Conservation (phyloP, 1,284 basidiomycete species). For the Cryptococcus neoformans region DNA sequence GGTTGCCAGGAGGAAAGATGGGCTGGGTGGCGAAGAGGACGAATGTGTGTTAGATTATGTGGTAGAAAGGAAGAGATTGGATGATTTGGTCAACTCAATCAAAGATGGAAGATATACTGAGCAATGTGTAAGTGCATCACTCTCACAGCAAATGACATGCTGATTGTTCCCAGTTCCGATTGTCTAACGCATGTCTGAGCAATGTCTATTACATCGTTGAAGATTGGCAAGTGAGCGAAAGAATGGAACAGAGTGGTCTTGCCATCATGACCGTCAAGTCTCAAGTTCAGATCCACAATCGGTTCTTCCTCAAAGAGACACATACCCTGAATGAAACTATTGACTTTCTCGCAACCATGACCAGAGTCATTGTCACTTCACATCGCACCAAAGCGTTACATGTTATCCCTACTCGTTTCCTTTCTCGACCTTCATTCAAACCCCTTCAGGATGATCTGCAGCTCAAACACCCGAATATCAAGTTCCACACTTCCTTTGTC, state of each 20-base stretch:
- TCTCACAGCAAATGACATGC: conserved; percentile 4
- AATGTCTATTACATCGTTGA: conserved; percentile 58
- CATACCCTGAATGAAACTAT: conserved; percentile 53
- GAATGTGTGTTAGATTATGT: conserved; percentile 58
- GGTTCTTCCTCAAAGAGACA: conserved; percentile 57
- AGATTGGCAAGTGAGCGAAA: conserved; percentile 50
- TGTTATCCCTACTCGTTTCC: conserved; percentile 50
- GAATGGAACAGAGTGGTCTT: conserved; percentile 37
- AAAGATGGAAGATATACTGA: conserved; percentile 56
- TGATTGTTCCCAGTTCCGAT: conserved; percentile 47
- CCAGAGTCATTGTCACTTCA: conserved; percentile 49
- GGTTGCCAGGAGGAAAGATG: conserved; percentile 52
- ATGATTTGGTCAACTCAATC: conserved; percentile 55
- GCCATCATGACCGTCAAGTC: conserved; percentile 52
- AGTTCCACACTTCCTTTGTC: conserved; percentile 52
- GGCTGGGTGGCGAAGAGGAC: conserved; percentile 39
- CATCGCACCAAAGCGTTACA: conserved; percentile 45
- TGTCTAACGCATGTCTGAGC: conserved; percentile 52
- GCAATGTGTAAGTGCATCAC: conserved; percentile 53
- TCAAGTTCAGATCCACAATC: conserved; percentile 56
- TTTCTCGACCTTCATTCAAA: conserved; percentile 37
- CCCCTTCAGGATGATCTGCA: conserved; percentile 46
- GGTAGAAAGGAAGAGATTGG: conserved; percentile 57
- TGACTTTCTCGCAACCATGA: conserved; percentile 53
- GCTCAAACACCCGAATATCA: conserved; percentile 25